phyloP scores from a whole-genome alignment of 2,329 filamentous ascomycete genomes.

The Colletotrichum tanaceti region DNA sequence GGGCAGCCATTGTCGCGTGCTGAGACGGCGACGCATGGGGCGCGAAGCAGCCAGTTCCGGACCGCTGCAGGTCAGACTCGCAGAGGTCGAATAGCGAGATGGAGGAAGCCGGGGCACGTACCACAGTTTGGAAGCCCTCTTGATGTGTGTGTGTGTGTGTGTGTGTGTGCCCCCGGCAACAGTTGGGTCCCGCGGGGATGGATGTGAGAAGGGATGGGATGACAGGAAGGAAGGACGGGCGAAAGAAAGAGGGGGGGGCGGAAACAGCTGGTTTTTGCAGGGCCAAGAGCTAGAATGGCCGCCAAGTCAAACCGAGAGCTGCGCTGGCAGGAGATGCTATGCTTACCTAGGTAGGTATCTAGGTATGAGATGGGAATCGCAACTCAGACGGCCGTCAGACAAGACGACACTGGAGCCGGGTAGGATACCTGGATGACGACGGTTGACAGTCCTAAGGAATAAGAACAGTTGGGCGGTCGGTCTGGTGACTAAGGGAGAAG shows the following conservation, averaged over 20 bases:
- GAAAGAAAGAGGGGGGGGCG: neutral
- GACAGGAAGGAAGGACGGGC: slow-evolving; percentile 8
- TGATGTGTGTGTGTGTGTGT: too few relatives aligned
- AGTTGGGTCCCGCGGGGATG: slow-evolving; percentile 17
- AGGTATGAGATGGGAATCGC: neutral
- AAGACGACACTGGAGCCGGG: neutral
- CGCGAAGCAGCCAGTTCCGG: slow-evolving; percentile 22
- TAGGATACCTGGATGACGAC: too few relatives aligned
- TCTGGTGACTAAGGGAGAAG: neutral
- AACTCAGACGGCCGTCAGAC: neutral
- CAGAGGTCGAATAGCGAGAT: neutral
- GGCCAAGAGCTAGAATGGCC: slow-evolving; percentile 33
- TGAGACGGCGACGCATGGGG: slow-evolving; percentile 32
- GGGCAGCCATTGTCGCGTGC: slow-evolving; percentile 12
- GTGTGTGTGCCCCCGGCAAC: neutral
- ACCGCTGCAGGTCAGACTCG: slow-evolving; percentile 7
- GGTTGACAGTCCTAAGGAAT: neutral
- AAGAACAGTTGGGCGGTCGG: too few relatives aligned
- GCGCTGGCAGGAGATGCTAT: neutral
- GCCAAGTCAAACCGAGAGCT: slow-evolving; percentile 37
- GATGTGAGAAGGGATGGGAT: slow-evolving; percentile 30
- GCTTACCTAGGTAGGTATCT: too few relatives aligned
- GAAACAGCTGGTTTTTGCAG: slow-evolving; percentile 41
- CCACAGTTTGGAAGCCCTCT: neutral
- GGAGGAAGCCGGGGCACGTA: neutral